Base-by-base conservation (phyloP, 345 rosid genomes). In the Mallotus nudiflorus region DNA sequence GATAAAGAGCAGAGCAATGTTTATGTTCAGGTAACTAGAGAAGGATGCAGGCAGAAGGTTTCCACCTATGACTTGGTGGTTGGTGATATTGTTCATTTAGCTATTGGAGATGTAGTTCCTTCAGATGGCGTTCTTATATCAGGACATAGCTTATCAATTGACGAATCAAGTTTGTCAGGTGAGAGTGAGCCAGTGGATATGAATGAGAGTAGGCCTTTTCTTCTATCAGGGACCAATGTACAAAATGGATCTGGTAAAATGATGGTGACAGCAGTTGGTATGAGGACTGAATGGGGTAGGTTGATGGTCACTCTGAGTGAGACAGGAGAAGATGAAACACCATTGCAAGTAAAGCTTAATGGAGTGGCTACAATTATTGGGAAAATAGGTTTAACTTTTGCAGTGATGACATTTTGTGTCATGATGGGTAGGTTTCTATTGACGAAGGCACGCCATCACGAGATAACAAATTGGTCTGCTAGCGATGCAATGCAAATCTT, bases 261-360 rank as follows among this genome's bases (percentile, higher is more conserved):
- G 98, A 73, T 93, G 79, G 97, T 93, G 45, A 87, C 96, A 39
- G 62, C 91, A 24, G 98, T 93, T 73, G 98, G 98, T 59, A 93
- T 93, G 98, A 85, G 84, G 72, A 93, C 98, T 31, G 97, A 93
- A 73, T 93, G 98, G 98, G 98, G 98, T 40, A 89, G 85, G 86
- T 78, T 93, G 80, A 89, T 93, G 98, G 98, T 81, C 66, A 91
- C 97, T 67, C 44, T 91, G 22, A 82, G 81, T 62, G 97, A 89
- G 59, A 87, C 57, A 1, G 79, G 74, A 16, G 75, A 65, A 11
- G 79, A 75, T 0, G 79, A 75, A 45, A 75, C 79, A 18, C 98
- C 98, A 25, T 79, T 93, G 74, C 98, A 93, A 78, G 98, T 93
- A 75, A 93, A 93, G 84, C 90, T 93, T 67, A 91, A 93, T 66